Base-by-base conservation (phyloP, 768 basidiomycete genomes). In the Phanerodontia chrysosporium region DNA sequence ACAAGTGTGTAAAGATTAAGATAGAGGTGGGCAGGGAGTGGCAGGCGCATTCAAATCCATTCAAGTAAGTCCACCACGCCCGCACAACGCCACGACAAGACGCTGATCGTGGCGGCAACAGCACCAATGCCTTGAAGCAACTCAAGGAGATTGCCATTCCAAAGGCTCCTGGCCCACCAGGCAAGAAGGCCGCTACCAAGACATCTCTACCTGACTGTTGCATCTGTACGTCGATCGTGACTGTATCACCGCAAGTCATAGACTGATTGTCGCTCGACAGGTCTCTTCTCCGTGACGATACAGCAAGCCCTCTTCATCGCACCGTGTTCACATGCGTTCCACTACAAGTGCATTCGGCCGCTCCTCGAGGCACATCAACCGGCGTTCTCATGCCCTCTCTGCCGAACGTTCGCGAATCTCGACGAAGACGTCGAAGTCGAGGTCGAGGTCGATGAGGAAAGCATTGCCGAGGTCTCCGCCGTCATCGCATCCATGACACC, bases 291-390 rank as follows among this genome's bases (percentile, higher is more conserved):
- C 24, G 94, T 98, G 0, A 89, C 92, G 0, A 95, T 98, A 70
- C 91, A 88, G 62, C 96, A 99, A 73, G 90, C 94, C 0, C 84
- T 98, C 49, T 98, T 99, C 78, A 95, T 99, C 69, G 94, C 96
- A 28, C 96, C 96, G 0, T 99, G 96, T 74, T 95, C 92, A 1
- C 96, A 99, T 72, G 87, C 94, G 0, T 93, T 92, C 78, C 92
- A 95, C 75, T 94, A 92, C 83, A 98, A 98, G 73, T 98, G 96
- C 72, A 95, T 99, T 60, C 84, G 94, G 0, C 96, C 95, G 1
- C 80, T 98, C 12, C 80, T 98, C 45, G 83, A 91, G 64, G 74
- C 82, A n/a, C 93, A 98, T 73, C 86, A 95, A 65, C 92, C 95
- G 0, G 90, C 91, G 6, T 99, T 98, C 76, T 90, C 86, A 14